phyloP scores from a whole-genome alignment of 106 monocot genomes.

The Platanthera guangdongensis region DNA sequence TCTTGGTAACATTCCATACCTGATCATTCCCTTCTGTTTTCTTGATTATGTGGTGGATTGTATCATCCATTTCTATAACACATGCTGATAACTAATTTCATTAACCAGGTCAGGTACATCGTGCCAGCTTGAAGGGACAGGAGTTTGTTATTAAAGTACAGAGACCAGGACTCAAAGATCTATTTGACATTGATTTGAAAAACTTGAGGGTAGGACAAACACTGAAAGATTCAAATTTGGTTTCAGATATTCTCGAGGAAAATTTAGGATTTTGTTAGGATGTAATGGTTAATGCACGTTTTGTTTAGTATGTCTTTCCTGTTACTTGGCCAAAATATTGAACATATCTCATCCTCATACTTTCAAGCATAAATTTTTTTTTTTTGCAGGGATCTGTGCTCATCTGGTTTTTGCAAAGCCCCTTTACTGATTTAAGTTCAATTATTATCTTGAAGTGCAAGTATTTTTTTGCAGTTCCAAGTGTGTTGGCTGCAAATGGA shows the following conservation, averaged over 20 bases:
- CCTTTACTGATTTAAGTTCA: background rate
- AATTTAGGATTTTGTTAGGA: background rate
- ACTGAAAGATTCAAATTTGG: background rate
- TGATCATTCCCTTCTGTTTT: background rate
- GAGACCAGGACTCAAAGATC: slow-evolving; percentile 91
- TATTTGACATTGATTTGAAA: slow-evolving; percentile 98
- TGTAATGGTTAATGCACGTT: background rate
- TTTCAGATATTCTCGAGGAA: background rate
- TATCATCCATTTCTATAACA: slow-evolving; percentile 4
- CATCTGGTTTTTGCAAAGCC: background rate
- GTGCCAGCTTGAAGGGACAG: slow-evolving; percentile 83
- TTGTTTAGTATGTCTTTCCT: background rate
- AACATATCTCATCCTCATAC: background rate
- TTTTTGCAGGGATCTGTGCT: background rate
- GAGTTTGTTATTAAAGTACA: slow-evolving; percentile 94
- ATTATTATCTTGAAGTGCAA: background rate
- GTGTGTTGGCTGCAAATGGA: background rate
- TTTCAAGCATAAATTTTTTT: background rate
- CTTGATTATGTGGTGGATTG: background rate
- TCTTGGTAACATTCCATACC: slow-evolving; percentile 50
- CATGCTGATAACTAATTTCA: slow-evolving; percentile 8
- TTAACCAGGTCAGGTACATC: slow-evolving; percentile 94
- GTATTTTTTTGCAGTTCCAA: background rate
- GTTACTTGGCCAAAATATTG: background rate
- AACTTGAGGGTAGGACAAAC: slow-evolving; percentile 67